phyloP scores from a whole-genome alignment of 176 grass and related monocot species.

The Paspalum notatum region DNA sequence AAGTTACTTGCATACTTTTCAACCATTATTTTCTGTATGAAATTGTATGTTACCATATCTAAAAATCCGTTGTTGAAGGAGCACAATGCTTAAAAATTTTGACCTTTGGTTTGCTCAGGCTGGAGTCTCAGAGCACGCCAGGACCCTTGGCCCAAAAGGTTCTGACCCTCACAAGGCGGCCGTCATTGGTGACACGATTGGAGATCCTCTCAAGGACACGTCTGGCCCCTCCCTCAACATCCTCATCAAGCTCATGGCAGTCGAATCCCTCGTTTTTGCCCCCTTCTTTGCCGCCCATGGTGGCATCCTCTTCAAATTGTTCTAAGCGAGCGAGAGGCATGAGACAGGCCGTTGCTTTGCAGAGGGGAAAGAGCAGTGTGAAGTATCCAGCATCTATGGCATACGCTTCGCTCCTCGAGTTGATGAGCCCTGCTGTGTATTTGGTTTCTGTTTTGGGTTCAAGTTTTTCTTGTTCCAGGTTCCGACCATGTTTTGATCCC shows the following conservation, averaged over 20 bases:
- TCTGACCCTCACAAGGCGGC: slow-evolving; percentile 83
- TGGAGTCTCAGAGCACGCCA: slow-evolving; percentile 86
- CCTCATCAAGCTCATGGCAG: slow-evolving; percentile 94
- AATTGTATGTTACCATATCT: neutral
- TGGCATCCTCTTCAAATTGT: slow-evolving; percentile 78
- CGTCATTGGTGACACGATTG: slow-evolving; percentile 84
- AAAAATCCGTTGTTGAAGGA: neutral
- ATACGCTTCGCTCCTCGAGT: slow-evolving; percentile 36
- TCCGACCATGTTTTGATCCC: slow-evolving; percentile 38
- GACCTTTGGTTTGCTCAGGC: slow-evolving; percentile 54
- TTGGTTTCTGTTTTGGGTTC: neutral
- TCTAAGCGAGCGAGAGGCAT: slow-evolving; percentile 27
- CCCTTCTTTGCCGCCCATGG: slow-evolving; percentile 84
- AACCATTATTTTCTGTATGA: neutral
- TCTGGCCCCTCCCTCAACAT: slow-evolving; percentile 92
- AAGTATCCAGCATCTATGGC: neutral
- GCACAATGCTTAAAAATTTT: neutral
- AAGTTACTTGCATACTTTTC: slow-evolving; percentile 5
- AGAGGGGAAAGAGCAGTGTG: neutral
- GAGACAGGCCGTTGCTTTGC: slow-evolving; percentile 13
- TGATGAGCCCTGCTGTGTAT: slow-evolving; percentile 23
- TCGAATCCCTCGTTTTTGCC: slow-evolving; percentile 84
- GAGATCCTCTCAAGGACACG: slow-evolving; percentile 85
- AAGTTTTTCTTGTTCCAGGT: slow-evolving; percentile 9
- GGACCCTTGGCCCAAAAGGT: slow-evolving; percentile 74